Percentiles rank a stretch among this genome's conserved stretches.
These are phyloP conservation scores for Macrolepiota dolichaula DNA, from an alignment of 768 basidiomycete genomes.

Conservation along the genomic window DNA sequence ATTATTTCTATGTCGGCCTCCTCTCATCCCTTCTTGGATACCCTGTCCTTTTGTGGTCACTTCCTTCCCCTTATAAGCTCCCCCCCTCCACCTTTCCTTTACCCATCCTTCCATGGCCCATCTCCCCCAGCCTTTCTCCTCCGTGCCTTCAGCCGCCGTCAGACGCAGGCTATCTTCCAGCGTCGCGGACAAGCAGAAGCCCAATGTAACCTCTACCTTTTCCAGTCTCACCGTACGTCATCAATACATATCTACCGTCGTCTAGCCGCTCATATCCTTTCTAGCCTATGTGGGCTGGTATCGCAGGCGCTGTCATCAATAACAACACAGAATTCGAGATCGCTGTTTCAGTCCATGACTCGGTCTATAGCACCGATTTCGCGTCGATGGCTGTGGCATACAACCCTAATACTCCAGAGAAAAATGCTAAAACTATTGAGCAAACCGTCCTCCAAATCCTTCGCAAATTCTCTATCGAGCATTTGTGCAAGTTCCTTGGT, in stretches of 20 bases:
- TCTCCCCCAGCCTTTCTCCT: slow-evolving; percentile 48
- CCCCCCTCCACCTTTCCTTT: slow-evolving; percentile 19
- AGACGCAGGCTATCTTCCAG: slow-evolving; percentile 68
- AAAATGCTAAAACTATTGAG: slow-evolving; percentile 61
- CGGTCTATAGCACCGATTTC: slow-evolving; percentile 82
- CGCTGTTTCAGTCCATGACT: slow-evolving; percentile 80
- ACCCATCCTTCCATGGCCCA: slow-evolving; percentile 47
- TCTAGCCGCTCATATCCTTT: slow-evolving; percentile 16
- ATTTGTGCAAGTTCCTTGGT: slow-evolving; percentile 84
- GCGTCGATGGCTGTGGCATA: slow-evolving; percentile 55
- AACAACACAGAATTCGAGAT: slow-evolving; percentile 64
- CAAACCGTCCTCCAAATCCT: slow-evolving; percentile 59
- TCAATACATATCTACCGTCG: slow-evolving; percentile 14
- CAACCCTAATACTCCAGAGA: slow-evolving; percentile 44
- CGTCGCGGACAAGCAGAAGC: slow-evolving; percentile 41
- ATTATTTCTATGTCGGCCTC: not conserved
- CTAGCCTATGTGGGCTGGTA: slow-evolving; percentile 88
- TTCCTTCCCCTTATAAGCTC: slow-evolving; percentile 25
- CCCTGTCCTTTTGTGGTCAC: slow-evolving; percentile 22
- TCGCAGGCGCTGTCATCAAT: slow-evolving; percentile 60
- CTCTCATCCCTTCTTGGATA: slow-evolving; percentile 4
- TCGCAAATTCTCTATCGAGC: slow-evolving; percentile 69
- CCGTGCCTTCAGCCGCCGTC: slow-evolving; percentile 58
- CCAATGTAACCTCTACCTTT: slow-evolving; percentile 51
- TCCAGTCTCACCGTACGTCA: slow-evolving; percentile 62